A percentile compares a stretch with the other conserved stretches of the same genome.
phyloP scores from a whole-genome alignment of 108 stramenopile genomes.

The Cyclotella choctawhatcheeana region DNA sequence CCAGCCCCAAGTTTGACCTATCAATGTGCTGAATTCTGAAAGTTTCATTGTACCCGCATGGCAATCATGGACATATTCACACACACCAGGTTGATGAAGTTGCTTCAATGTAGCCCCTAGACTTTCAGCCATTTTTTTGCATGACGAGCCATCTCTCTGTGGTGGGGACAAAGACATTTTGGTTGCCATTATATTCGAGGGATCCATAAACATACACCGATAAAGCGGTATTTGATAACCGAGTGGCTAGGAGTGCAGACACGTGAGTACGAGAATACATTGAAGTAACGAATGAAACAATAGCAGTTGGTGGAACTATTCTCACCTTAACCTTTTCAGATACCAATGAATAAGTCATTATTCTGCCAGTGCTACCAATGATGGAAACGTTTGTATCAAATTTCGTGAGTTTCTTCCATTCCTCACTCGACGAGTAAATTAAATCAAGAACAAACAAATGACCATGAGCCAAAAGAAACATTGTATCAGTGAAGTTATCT shows the following conservation, averaged over 20 bases:
- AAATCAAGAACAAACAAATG: conserved; percentile 40
- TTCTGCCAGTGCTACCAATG: conserved; percentile 5
- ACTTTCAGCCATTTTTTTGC: conserved; percentile 22
- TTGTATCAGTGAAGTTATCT: conserved; percentile 28
- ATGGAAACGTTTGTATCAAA: conserved; percentile 23
- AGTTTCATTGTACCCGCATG: conserved; percentile 10
- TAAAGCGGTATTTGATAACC: conserved; percentile 30
- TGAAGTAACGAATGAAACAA: not conserved
- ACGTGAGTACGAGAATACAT: not conserved
- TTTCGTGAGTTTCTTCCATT: conserved; percentile 2
- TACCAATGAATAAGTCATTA: conserved; percentile 20
- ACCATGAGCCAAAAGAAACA: conserved; percentile 16
- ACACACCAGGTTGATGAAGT: conserved; percentile 27
- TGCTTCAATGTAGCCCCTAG: conserved; percentile 6
- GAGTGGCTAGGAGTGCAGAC: not conserved
- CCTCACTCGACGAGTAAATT: conserved; percentile 6
- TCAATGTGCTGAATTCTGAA: conserved; percentile 7
- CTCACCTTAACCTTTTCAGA: conserved; percentile 9
- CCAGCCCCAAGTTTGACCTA: conserved; percentile 33
- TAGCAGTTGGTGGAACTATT: not conserved
- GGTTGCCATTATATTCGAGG: conserved; percentile 7
- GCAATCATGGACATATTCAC: conserved; percentile 9
- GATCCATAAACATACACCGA: conserved; percentile 37
- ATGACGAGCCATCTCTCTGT: conserved; percentile 26
- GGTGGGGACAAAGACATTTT: conserved; percentile 24